Conservation (phyloP, 768 basidiomycete species). For the Tulasnella sp. region DNA sequence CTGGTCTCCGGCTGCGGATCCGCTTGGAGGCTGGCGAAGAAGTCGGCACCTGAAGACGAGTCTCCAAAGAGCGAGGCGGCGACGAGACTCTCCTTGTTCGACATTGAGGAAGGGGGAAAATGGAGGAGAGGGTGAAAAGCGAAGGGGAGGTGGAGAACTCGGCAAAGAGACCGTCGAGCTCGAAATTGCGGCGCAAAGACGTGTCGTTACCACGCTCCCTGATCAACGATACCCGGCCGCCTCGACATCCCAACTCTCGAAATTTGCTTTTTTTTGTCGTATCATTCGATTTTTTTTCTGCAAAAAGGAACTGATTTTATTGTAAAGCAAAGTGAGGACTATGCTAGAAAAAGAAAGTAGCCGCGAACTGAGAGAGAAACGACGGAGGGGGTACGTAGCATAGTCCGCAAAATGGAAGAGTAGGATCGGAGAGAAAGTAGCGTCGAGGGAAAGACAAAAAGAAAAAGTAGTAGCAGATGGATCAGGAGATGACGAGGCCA, state of each 20-base stretch:
- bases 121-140: neutral
- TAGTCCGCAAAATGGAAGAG: neutral
- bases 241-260: neutral
- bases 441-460: no score
- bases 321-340: neutral
- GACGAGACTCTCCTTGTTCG: slow-evolving; percentile 6
- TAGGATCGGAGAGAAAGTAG: neutral
- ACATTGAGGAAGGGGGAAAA: slow-evolving; percentile 6
- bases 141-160: neutral
- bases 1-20: neutral
- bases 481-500: neutral
- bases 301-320: neutral
- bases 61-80: slow-evolving; percentile 71
- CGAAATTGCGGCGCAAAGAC: neutral
- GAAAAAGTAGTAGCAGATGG: no score
- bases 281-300: no score
- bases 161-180: neutral
- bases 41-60: slow-evolving; percentile 50
- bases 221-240: neutral
- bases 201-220: neutral
- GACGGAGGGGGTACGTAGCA: neutral
- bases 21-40: slow-evolving; percentile 49
- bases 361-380: no score
- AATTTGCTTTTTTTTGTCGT: neutral
- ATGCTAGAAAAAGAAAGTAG: neutral